Evolutionary conservation across 345 rosid genomes (phyloP), one percentile per base, ranked within the genome.

Genomic region (Eucalyptus pumila): DNA sequence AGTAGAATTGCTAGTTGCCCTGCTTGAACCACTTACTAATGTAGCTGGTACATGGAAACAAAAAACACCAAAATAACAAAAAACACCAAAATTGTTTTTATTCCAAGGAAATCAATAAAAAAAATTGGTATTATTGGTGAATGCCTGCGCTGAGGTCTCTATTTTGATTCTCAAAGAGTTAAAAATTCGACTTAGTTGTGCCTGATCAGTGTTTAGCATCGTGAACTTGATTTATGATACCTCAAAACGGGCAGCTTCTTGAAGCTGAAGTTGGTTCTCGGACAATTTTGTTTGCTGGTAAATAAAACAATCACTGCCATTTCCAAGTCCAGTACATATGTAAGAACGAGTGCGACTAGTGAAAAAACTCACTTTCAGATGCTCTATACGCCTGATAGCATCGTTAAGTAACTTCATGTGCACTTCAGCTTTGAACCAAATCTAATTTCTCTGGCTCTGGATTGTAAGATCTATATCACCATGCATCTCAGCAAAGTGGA

Each of bases 381-480:
- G 87, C 80, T 88, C 90, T 8, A 91, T 15, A 24, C 17, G 86
- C 85, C 11, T 87, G 88, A 93, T 54, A 85, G 92, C 92, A 16
- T 86, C 34, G 2, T 12, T 12, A 3, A 93, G 80, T 80, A 88
- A 45, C 58, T 76, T 72, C 54, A 85, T 51, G 52, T 87, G 88
- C 56, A n/a, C 11, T 54, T 58, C 9, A 69, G 90, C 91, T 40
- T 91, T 12, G 21, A 54, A 88, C 14, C 19, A 89, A 89, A 83
- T 85, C 23, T 49, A 47, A 91, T 88, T 42, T 80, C 87, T 26
- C 60, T 49, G 50, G 23, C 52, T 89, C 89, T 60, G 42, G 91
- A 52, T 65, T 48, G 81, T 92, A 91, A 80, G 15, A 88, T 40
- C 92, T 90, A 86, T 76, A 49, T 40, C 8, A 37, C 45, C 83